phyloP scores from a whole-genome alignment of 2,329 filamentous ascomycete genomes.

The Cryphonectria radicalis region DNA sequence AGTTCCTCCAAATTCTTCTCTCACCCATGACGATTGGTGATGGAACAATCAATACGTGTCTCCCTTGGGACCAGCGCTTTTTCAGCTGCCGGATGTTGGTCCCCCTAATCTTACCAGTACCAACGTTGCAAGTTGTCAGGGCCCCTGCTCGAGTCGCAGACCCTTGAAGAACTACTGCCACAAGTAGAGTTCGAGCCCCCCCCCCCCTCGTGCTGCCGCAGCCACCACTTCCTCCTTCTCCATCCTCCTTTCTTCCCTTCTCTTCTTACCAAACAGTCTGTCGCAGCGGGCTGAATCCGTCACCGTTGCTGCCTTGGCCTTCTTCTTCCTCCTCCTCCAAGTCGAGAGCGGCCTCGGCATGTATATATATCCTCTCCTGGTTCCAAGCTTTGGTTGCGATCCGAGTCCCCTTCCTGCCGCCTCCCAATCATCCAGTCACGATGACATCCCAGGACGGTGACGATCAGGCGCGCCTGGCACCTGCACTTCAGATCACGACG shows the following conservation, averaged over 20 bases:
- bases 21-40: not conserved
- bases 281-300: not conserved
- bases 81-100: not conserved
- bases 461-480: slow-evolving; percentile 3
- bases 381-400: too few species aligned
- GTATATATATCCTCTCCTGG: not conserved
- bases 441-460: not conserved
- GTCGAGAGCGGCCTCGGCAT: not conserved
- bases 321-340: not conserved
- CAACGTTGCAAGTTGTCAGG: not conserved
- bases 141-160: slow-evolving; percentile 1
- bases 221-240: not conserved
- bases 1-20: not conserved
- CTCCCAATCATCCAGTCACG: not conserved
- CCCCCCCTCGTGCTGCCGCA: not conserved
- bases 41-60: not conserved
- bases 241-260: not conserved
- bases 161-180: slow-evolving; percentile 4
- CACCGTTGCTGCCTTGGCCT: not conserved
- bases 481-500: slow-evolving; percentile 12
- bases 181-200: not conserved
- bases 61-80: not conserved
- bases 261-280: not conserved
- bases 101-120: not conserved
- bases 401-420: not conserved